Evolutionary conservation across 345 rosid genomes (phyloP), one percentile per base, ranked within the genome.

Genomic region (Zanthoxylum bungeanum): DNA sequence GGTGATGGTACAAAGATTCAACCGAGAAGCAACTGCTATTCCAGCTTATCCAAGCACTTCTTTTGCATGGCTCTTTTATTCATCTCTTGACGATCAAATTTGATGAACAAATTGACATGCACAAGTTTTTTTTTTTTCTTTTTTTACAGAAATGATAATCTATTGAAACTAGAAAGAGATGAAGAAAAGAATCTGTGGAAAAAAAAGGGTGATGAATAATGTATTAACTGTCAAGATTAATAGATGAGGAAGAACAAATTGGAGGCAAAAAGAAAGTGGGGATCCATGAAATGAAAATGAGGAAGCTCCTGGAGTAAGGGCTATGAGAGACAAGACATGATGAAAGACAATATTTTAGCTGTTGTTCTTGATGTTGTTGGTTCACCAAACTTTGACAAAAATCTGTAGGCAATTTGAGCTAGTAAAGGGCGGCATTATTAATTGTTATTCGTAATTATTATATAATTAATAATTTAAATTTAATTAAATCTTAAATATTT

Each of bases 361-460:
- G 49, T 44, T 44, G 50, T 58, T 75, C 24, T 28, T 25, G 51
- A 4, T 22, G n/a, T 17, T 7, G 60, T 46, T 64, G 31, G 78
- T 60, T 50, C 10, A 10, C 28, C 31, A 50, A 60, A 52, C 34
- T 53, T 34, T 9, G 49, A 51, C 39, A 28, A 12, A n/a, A 62
- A 62, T 3, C 19, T 46, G 37, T 17, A 31, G 9, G 4, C 42
- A 21, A 63, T 24, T 31, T 2, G 57, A 71, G 75, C 65, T 52
- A 71, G 75, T 12, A 62, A 70, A 74, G 51, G n/a, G 66, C 63
- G 70, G n/a, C n/a, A n/a, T n/a, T n/a, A n/a, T n/a, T n/a, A n/a
- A n/a, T n/a, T n/a, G n/a, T n/a, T n/a, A n/a, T n/a, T n/a, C n/a
- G n/a, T n/a, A n/a, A n/a, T n/a, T n/a, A n/a, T n/a, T n/a, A n/a